These are phyloP conservation scores for Anisodus acutangulus DNA, from an alignment of 257 asterid genomes.

Conservation along the genomic window DNA sequence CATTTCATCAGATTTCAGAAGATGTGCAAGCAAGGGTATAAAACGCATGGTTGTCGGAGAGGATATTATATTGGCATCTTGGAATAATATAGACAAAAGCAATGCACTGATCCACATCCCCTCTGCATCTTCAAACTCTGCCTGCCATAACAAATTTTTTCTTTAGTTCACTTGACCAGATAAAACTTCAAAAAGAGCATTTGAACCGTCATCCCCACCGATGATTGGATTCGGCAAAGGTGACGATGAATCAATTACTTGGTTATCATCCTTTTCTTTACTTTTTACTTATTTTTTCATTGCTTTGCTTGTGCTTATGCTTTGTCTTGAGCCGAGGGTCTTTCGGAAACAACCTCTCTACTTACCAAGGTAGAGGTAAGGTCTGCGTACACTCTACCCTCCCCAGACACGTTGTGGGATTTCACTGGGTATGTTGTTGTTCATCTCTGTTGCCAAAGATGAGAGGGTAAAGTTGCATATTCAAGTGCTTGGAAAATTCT, in stretches of 20 bases:
- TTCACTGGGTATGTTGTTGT: too few relatives aligned
- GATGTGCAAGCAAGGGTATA: conserved; percentile 56
- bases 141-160: conserved; percentile 50
- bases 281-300: background rate
- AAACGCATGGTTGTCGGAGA: conserved; percentile 60
- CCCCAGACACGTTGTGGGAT: too few relatives aligned
- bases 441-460: background rate
- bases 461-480: background rate
- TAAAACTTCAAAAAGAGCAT: background rate
- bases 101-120: conserved; percentile 79
- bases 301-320: too few relatives aligned
- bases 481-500: background rate
- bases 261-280: conserved; percentile 21
- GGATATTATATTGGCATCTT: conserved; percentile 59
- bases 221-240: conserved; percentile 12
- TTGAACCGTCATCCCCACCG: conserved; percentile 11
- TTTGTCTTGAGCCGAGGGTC: too few relatives aligned
- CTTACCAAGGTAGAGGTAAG: too few relatives aligned
- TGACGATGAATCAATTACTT: conserved; percentile 17
- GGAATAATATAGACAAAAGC: conserved; percentile 78
- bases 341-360: too few relatives aligned
- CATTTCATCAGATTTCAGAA: conserved; percentile 72
- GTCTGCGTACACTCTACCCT: too few relatives aligned
- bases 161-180: conserved; percentile 20
- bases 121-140: conserved; percentile 72